Evolutionary conservation across 1,139 yeast species (phyloP).

Genomic region (Lodderomyces margitis): DNA sequence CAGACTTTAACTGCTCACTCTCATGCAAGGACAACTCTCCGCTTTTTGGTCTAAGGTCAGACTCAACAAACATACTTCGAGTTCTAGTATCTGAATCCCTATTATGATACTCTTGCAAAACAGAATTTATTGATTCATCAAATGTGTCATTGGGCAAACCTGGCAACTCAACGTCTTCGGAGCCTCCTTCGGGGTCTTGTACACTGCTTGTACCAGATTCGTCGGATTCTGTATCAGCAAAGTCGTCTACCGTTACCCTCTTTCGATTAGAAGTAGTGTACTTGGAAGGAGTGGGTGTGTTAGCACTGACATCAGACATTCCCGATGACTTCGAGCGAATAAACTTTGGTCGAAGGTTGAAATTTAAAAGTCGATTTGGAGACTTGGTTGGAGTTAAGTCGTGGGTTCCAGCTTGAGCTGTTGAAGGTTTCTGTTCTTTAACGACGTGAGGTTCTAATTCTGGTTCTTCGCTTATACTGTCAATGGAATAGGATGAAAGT

Average conservation of each 20-base stretch:
- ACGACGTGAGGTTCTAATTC: constrained; percentile 15
- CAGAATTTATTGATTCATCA: constrained; percentile 34
- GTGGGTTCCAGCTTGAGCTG: not conserved
- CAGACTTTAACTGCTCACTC: constrained; percentile 6
- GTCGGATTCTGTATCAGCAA: constrained; percentile 40
- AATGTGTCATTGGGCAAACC: constrained; percentile 13
- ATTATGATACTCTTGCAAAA: constrained; percentile 29
- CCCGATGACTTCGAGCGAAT: constrained; percentile 23
- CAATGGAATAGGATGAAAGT: constrained; percentile 27
- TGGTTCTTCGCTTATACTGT: constrained; percentile 28
- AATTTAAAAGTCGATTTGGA: constrained; percentile 11
- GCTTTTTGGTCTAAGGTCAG: constrained; percentile 10
- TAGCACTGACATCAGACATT: constrained; percentile 9
- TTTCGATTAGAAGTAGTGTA: not conserved
- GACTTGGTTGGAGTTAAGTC: constrained; percentile 15
- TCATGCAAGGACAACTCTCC: not conserved
- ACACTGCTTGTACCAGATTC: constrained; percentile 6
- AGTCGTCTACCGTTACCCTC: constrained; percentile 32
- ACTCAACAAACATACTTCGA: constrained; percentile 33
- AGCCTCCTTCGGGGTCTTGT: not conserved
- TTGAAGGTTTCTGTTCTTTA: constrained; percentile 9
- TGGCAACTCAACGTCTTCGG: not conserved
- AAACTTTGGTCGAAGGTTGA: constrained; percentile 23
- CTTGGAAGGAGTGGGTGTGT: not conserved
- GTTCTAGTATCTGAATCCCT: constrained; percentile 21